Base-by-base conservation (phyloP, 2,329 filamentous ascomycete species). In the Purpureocillium takamizusanense region DNA sequence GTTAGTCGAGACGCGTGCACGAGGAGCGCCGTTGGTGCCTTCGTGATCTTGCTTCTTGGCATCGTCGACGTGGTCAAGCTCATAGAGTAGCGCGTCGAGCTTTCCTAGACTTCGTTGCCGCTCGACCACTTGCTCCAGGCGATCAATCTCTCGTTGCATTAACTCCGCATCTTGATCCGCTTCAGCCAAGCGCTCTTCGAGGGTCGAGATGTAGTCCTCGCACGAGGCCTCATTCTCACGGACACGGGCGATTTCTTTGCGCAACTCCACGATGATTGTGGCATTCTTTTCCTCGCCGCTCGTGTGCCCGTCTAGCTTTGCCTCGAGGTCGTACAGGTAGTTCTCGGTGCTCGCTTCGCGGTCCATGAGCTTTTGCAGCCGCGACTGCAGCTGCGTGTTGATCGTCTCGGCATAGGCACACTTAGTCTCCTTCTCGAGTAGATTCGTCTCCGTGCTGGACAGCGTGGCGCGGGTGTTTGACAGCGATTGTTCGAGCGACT, bases 131-230 rank as follows among this genome's bases (percentile, higher is more conserved):
- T 95, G 86, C 61, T 97, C 92, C 11, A 98, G 71, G 27, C 90
- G 80, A 53, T 95, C 86, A 46, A 98, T 86, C 55, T 98, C 92
- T 28, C 90, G 86, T 59, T 95, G 88, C 90, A 98, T 95, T 43
- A 95, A 68, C 58, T 97, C 92, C 46, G 86, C 80, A 56, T 98
- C 92, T 59, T 97, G 90, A 53, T 98, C 92, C 3, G 90, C 83
- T 61, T 98, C 92, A 1, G 92, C 92, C 8, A 98, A 74, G 16
- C 90, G 83, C 63, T 97, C 92, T 57, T 98, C 92, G 10, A 98
- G 69, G 0, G 89, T 97, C 1, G 90, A 94, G 38, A 98, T 97
- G 59, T 98, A 98, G 48, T 97, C 92, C 59, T 98, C 92, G 49
- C 82, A 88, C 30, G 83, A 83, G 4, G 82, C 76, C 64, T 98